Base-by-base conservation (phyloP, 2,329 filamentous ascomycete genomes). In the Grosmannia penicillata region DNA sequence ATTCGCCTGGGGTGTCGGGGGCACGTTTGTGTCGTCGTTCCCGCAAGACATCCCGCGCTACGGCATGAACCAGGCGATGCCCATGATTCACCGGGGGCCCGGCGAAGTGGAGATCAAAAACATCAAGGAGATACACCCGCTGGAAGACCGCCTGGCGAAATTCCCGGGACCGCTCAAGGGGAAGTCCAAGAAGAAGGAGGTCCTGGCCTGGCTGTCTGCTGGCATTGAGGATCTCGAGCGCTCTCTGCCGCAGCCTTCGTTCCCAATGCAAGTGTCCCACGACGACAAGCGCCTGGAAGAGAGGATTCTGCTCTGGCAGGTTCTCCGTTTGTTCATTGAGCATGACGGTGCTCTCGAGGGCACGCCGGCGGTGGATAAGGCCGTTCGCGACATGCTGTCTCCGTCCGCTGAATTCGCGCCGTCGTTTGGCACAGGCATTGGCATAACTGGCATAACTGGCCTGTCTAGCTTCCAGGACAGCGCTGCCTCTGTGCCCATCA, bases 131-230 rank as follows among this genome's bases (percentile, higher is more conserved):
- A 65, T 84, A 23, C 62, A 83, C 32, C 76, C 82, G 5, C 62
- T 86, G 8, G 65, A 74, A 19, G 84, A 91, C 25, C 71, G 77
- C 3, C 62, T 91, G 35, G 70, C 75, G 15, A 85, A 78, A 48
- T 96, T 96, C 51, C 91, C 91, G 0, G 91, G 91, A 0, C 91
- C 93, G 4, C 62, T 98, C 22, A 86, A 81, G 56, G 72, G 77
- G 29, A 96, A 95, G 54, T 76, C 78, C 2, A 96, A 94, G 66
- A 98, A 98, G 67, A 98, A 96, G 62, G 89, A 98, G 39, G 72
- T 85, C 0, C 49, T 87, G 31, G 59, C 74, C 2, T 98, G 93
- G 91, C 65, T 98, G 32, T 72, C 68, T 5, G 64, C 70, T 42
- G 84, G 79, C 37, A 89, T 96, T 40, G 78, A 83, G 27, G 62